These are phyloP conservation scores for Arabidopsis arenosa DNA, from an alignment of 345 rosid species.

Conservation along the genomic window DNA sequence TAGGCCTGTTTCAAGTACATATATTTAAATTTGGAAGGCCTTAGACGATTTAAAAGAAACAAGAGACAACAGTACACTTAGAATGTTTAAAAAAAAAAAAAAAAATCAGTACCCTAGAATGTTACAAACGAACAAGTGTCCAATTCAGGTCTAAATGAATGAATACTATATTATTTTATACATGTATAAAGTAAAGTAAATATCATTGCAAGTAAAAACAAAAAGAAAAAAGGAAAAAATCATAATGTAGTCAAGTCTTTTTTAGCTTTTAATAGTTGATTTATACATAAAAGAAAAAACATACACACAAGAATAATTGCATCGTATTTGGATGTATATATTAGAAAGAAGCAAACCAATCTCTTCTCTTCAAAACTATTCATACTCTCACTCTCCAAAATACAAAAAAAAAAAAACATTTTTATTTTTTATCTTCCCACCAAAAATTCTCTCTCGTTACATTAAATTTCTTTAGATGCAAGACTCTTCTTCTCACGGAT, in stretches of 20 bases:
- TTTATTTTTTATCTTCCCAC: constrained; percentile 8
- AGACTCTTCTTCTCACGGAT: constrained; percentile 14
- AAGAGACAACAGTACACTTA: constrained; percentile 20
- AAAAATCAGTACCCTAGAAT: no score
- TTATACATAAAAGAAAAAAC: constrained; percentile 21
- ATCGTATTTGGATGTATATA: constrained; percentile 40
- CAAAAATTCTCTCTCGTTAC: not conserved
- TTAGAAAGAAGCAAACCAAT: constrained; percentile 33
- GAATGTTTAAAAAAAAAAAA: not conserved
- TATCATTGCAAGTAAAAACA: constrained; percentile 18
- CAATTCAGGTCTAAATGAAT: not conserved
- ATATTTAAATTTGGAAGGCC: not conserved
- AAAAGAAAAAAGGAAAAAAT: constrained; percentile 7
- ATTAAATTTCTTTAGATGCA: constrained; percentile 32
- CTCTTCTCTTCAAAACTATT: not conserved
- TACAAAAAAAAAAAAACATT: not conserved
- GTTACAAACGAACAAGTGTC: constrained; percentile 35
- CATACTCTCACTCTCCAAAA: constrained; percentile 20
- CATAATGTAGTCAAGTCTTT: constrained; percentile 35
- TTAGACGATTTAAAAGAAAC: not conserved
- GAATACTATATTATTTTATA: not conserved
- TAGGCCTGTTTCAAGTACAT: not conserved
- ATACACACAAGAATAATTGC: constrained; percentile 30
- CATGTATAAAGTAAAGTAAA: constrained; percentile 22
- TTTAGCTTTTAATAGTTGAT: constrained; percentile 21